A percentile compares a stretch with the other conserved stretches of the same genome.
Evolutionary conservation across 352 stramenopile species (phyloP).

Genomic region (Peronosclerospora sorghi): DNA sequence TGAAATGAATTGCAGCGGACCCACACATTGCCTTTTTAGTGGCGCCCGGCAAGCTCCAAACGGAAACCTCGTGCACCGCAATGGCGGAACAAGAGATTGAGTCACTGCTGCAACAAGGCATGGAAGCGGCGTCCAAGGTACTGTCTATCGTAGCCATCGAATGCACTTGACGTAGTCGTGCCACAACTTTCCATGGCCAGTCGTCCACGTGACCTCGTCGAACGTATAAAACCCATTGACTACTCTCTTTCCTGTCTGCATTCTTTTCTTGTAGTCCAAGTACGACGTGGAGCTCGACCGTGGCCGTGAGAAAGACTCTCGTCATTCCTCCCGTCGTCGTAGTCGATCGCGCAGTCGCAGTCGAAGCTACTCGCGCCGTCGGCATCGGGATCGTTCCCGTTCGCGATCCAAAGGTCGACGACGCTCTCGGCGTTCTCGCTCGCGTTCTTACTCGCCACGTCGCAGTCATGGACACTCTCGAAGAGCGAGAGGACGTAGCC

Average conservation of each 20-base stretch:
- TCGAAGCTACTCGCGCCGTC: slow-evolving; percentile 18
- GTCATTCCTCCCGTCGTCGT: slow-evolving; percentile 9
- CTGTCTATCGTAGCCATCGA: not conserved
- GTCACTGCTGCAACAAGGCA: slow-evolving; percentile 65
- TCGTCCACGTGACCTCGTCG: no score
- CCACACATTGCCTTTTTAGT: slow-evolving; percentile 8
- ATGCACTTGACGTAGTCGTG: not conserved
- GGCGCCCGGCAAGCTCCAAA: slow-evolving; percentile 14
- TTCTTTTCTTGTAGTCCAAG: slow-evolving; percentile 10
- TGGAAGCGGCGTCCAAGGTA: slow-evolving; percentile 47
- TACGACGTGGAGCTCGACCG: slow-evolving; percentile 9
- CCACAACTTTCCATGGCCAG: no score
- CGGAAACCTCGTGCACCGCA: slow-evolving; percentile 1
- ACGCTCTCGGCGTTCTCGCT: slow-evolving; percentile 25
- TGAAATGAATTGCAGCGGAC: no score
- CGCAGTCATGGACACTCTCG: slow-evolving; percentile 23
- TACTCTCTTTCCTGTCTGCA: not conserved
- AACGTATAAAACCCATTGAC: no score
- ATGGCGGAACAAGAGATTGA: slow-evolving; percentile 78
- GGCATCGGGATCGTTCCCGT: slow-evolving; percentile 25
- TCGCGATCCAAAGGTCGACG: slow-evolving; percentile 33
- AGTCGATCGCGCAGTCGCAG: slow-evolving; percentile 17
- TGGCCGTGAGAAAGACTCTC: slow-evolving; percentile 7
- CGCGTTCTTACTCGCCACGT: slow-evolving; percentile 32
- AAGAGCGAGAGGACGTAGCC: slow-evolving; percentile 24